These are phyloP conservation scores for Fragosphaeria purpurea DNA, from an alignment of 2,329 filamentous ascomycete genomes.

Conservation along the genomic window DNA sequence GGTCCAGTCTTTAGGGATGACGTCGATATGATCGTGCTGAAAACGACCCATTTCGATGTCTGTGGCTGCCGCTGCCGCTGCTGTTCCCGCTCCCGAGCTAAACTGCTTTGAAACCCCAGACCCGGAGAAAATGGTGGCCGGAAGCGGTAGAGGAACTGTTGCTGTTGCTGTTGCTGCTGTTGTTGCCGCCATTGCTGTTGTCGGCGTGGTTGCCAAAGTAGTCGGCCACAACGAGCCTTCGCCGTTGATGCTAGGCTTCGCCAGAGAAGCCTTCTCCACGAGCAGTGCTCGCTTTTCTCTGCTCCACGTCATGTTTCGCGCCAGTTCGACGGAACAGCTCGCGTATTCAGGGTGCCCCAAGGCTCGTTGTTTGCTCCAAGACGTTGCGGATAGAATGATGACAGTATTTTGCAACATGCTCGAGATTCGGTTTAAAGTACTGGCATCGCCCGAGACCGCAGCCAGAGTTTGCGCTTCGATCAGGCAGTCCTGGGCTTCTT, in stretches of 20 bases:
- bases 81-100: no score
- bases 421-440: slow-evolving; percentile 53
- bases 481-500: slow-evolving; percentile 56
- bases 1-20: slow-evolving; percentile 74
- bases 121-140: slow-evolving; percentile 28
- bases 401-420: slow-evolving; percentile 54
- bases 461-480: slow-evolving; percentile 52
- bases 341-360: slow-evolving; percentile 45
- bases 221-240: slow-evolving; percentile 10
- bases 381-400: slow-evolving; percentile 55
- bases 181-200: slow-evolving; percentile 13
- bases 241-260: slow-evolving; percentile 18
- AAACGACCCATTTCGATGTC: slow-evolving; percentile 49
- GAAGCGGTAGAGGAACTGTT: background rate
- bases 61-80: background rate
- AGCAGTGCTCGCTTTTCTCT: slow-evolving; percentile 50
- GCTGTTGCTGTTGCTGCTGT: background rate
- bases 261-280: slow-evolving; percentile 32
- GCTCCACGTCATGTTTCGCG: slow-evolving; percentile 57
- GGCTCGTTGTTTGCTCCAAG: slow-evolving; percentile 33
- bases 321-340: slow-evolving; percentile 56
- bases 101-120: no score
- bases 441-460: slow-evolving; percentile 42
- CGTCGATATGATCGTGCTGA: slow-evolving; percentile 72
- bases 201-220: slow-evolving; percentile 24